Conservation (phyloP, 495 filamentous ascomycete species). For the Rhypophila decipiens region DNA sequence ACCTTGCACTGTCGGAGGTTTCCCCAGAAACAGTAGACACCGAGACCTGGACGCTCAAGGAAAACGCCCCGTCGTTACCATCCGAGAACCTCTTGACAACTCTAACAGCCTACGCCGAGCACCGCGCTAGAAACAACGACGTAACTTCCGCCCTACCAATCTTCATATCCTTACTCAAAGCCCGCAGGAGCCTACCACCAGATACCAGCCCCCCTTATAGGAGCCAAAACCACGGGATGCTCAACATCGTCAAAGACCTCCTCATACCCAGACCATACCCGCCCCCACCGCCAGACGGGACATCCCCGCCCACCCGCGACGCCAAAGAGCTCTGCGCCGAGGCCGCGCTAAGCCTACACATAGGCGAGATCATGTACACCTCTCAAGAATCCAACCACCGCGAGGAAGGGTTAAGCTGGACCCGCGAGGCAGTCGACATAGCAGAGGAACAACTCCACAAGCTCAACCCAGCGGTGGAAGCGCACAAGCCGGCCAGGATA, state of each 20-base stretch:
- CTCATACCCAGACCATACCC: conserved; percentile 57
- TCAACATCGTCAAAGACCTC: conserved; percentile 32
- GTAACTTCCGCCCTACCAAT: conserved; percentile 68
- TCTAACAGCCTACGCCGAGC: conserved; percentile 69
- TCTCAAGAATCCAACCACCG: conserved; percentile 23
- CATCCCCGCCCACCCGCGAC: conserved; percentile 54
- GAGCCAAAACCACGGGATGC: conserved; percentile 9
- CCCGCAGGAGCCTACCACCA: conserved; percentile 44
- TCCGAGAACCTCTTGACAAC: conserved; percentile 68
- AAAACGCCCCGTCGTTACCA: conserved; percentile 41
- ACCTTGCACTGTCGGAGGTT: conserved; percentile 24
- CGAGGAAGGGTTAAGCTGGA: conserved; percentile 75
- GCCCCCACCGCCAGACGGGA: conserved; percentile 55
- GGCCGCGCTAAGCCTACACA: conserved; percentile 77
- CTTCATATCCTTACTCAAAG: conserved; percentile 75
- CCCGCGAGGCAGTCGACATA: conserved; percentile 69
- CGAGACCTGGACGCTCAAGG: conserved; percentile 54
- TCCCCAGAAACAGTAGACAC: conserved; percentile 42
- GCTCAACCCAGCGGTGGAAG: conserved; percentile 7
- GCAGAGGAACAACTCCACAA: conserved; percentile 47
- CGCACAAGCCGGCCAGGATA: conserved; percentile 29
- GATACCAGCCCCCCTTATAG: conserved; percentile 1
- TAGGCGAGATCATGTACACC: conserved; percentile 89
- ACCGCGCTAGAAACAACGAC: conserved; percentile 62
- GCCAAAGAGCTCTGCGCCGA: conserved; percentile 67